Conservation (phyloP, 768 basidiomycete species). For the Lyophyllum atratum region DNA sequence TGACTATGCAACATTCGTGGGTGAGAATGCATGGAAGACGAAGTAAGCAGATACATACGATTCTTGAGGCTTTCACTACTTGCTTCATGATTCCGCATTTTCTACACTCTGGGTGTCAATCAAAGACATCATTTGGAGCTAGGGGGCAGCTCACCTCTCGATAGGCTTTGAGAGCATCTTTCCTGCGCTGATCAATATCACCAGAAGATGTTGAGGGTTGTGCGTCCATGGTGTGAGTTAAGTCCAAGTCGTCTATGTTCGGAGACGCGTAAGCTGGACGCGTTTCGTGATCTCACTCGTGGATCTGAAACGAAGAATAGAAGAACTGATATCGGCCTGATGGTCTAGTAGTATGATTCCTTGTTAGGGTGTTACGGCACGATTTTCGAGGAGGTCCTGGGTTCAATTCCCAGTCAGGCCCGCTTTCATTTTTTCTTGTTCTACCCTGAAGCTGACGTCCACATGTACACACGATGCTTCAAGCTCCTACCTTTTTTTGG, state of each 20-base stretch:
- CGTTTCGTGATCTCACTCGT: neutral
- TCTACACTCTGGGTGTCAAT: slow-evolving; percentile 49
- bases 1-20: slow-evolving; percentile 50
- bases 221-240: slow-evolving; percentile 36
- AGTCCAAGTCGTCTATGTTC: neutral
- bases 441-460: no score
- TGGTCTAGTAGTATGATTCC: slow-evolving; percentile 64
- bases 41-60: slow-evolving; percentile 50
- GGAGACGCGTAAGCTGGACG: slow-evolving; percentile 31
- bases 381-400: slow-evolving; percentile 77
- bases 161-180: slow-evolving; percentile 75
- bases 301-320: neutral
- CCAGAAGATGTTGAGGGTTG: slow-evolving; percentile 59
- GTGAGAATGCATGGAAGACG: neutral
- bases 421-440: slow-evolving; percentile 13
- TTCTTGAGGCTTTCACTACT: slow-evolving; percentile 89
- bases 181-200: slow-evolving; percentile 68
- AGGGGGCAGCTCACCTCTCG: slow-evolving; percentile 54
- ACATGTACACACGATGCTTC: no score
- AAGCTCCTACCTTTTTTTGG: no score
- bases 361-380: slow-evolving; percentile 51
- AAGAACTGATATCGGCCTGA: slow-evolving; percentile 34
- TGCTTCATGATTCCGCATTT: slow-evolving; percentile 90
- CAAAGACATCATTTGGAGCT: neutral
- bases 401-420: slow-evolving; percentile 88